Conservation (phyloP, 2,329 filamentous ascomycete genomes). For the Dryadomyces sulphureus region DNA sequence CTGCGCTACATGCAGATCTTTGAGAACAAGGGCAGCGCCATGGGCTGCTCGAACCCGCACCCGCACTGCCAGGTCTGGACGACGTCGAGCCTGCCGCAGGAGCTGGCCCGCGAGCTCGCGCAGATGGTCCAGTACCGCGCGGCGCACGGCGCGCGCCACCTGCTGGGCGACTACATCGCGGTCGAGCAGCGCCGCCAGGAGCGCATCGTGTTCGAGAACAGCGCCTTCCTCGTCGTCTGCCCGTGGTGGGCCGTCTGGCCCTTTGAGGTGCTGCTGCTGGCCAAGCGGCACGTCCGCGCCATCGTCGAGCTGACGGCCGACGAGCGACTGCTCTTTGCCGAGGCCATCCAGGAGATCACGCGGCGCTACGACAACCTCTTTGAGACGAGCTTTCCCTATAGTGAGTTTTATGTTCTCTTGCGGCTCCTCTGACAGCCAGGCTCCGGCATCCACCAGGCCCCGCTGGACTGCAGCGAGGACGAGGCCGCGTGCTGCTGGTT, state of each 20-base stretch:
- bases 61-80: constrained; percentile 97
- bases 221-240: constrained; percentile 70
- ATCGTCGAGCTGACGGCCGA: constrained; percentile 63
- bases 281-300: constrained; percentile 69
- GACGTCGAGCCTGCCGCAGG: constrained; percentile 79
- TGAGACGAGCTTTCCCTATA: constrained; percentile 93
- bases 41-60: constrained; percentile 98
- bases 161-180: constrained; percentile 85
- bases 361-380: constrained; percentile 93
- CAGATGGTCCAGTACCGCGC: constrained; percentile 66
- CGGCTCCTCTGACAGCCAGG: constrained; percentile 24
- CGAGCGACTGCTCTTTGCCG: constrained; percentile 63
- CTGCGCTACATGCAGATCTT: constrained; percentile 99
- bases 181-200: constrained; percentile 67
- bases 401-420: constrained; percentile 27
- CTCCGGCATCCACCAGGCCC: constrained; percentile 92
- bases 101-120: constrained; percentile 64
- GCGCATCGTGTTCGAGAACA: constrained; percentile 79
- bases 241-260: constrained; percentile 99
- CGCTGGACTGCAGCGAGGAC: constrained; percentile 63
- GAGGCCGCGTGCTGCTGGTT: constrained; percentile 82
- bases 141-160: constrained; percentile 56
- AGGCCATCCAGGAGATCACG: constrained; percentile 76
- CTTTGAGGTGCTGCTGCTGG: constrained; percentile 83
- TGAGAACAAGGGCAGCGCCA: constrained; percentile 93